Conservation (phyloP, 345 rosid genomes). For the Linum lewisii region DNA sequence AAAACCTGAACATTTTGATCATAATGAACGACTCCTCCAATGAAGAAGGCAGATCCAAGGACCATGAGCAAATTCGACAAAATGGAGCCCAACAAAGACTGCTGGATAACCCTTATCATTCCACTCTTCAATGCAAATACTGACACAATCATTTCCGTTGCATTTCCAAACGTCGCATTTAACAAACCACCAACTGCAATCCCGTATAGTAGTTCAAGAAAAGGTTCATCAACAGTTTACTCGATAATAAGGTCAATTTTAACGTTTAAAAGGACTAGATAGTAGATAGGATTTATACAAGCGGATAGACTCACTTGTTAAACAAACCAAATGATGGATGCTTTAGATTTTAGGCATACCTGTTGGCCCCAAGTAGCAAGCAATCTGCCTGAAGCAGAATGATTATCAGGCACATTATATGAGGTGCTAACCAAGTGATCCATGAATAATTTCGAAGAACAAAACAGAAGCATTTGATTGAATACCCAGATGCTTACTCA, state of each 20-base stretch:
- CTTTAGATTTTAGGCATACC: not conserved
- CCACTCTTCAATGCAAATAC: conserved; percentile 1
- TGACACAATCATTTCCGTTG: conserved; percentile 1
- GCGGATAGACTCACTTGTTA: not conserved
- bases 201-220: no score
- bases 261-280: no score
- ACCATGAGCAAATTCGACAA: conserved; percentile 1
- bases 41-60: conserved; percentile 1
- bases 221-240: no score
- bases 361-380: not conserved
- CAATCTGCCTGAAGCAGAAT: conserved; percentile 1
- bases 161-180: conserved; percentile 5
- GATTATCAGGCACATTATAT: no score
- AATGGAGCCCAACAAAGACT: conserved; percentile 1
- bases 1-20: not conserved
- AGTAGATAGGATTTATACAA: no score
- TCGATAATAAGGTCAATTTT: no score
- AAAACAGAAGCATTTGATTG: not conserved
- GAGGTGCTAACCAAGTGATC: no score
- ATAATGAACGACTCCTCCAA: not conserved
- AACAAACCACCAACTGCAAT: conserved; percentile 4
- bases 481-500: not conserved
- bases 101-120: conserved; percentile 1
- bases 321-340: not conserved
- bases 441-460: not conserved